A percentile compares a stretch with the other conserved stretches of the same genome.
These are phyloP conservation scores for Clarireedia paspali DNA, from an alignment of 2,329 filamentous ascomycete genomes.

Conservation along the genomic window DNA sequence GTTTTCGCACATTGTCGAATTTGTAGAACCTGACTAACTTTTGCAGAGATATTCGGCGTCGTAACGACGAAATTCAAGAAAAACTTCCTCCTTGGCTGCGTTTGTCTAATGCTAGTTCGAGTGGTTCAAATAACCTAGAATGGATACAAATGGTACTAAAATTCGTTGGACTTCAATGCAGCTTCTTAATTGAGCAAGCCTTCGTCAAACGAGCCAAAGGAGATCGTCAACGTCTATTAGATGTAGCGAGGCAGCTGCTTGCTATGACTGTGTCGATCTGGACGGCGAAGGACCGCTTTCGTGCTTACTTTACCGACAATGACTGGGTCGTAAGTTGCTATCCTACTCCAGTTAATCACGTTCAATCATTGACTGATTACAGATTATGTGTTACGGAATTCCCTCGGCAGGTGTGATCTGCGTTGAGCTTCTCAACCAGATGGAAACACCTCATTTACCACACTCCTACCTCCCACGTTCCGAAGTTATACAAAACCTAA, in stretches of 20 bases:
- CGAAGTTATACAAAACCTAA: conserved; percentile 43
- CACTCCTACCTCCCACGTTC: conserved; percentile 37
- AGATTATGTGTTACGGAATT: conserved; percentile 39
- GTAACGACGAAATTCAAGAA: conserved; percentile 32
- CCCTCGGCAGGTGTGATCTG: conserved; percentile 43
- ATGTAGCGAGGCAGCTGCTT: conserved; percentile 40
- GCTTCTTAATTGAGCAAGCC: conserved; percentile 51
- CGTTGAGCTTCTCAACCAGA: conserved; percentile 41
- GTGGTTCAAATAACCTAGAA: conserved; percentile 36
- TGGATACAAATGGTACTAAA: neutral
- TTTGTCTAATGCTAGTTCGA: conserved; percentile 34
- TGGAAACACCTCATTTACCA: conserved; percentile 23
- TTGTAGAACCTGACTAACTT: conserved; percentile 14
- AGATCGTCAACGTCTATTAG: conserved; percentile 34
- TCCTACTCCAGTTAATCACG: neutral
- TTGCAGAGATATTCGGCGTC: conserved; percentile 27
- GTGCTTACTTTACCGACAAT: conserved; percentile 35
- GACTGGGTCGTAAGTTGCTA: conserved; percentile 34
- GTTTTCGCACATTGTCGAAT: neutral
- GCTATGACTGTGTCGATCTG: conserved; percentile 39
- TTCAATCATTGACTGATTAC: neutral
- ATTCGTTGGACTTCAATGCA: conserved; percentile 42
- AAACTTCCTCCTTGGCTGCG: conserved; percentile 29
- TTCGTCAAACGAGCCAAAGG: conserved; percentile 38
- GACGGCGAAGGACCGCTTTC: conserved; percentile 41